Conservation (phyloP, 2,329 filamentous ascomycete genomes). For the Nigrograna mackinnonii region DNA sequence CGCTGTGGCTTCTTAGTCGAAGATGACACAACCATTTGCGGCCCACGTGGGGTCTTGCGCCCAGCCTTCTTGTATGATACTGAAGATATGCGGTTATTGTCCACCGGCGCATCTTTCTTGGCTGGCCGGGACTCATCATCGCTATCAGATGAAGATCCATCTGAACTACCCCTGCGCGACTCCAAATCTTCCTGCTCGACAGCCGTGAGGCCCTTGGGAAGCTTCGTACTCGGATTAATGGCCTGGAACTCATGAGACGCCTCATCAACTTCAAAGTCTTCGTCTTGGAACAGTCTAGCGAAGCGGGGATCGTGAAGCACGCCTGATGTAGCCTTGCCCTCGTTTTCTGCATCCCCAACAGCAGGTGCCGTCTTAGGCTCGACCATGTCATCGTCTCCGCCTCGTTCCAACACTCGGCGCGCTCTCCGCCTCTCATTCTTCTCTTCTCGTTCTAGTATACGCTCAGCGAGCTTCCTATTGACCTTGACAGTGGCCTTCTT, state of each 20-base stretch:
- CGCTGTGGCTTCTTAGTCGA: conserved; percentile 47
- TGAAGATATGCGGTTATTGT: conserved; percentile 60
- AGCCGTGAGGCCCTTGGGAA: conserved; percentile 57
- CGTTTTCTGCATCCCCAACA: conserved; percentile 48
- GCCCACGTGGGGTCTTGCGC: conserved; percentile 43
- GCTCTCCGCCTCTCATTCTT: conserved; percentile 58
- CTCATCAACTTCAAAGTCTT: conserved; percentile 92
- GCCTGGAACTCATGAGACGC: conserved; percentile 81
- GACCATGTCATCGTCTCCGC: conserved; percentile 56
- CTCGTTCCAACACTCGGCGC: conserved; percentile 58
- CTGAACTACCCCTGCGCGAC: conserved; percentile 36
- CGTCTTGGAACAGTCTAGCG: conserved; percentile 84
- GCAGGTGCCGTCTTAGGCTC: conserved; percentile 27
- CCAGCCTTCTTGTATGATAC: conserved; percentile 65
- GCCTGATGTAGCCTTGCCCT: conserved; percentile 51
- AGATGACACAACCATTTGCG: conserved; percentile 62
- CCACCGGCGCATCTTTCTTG: conserved; percentile 32
- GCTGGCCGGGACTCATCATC: conserved; percentile 22
- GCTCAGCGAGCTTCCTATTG: conserved; percentile 74
- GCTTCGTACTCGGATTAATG: conserved; percentile 83
- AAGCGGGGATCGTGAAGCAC: conserved; percentile 87
- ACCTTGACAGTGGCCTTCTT: conserved; percentile 92
- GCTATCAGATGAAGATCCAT: conserved; percentile 35
- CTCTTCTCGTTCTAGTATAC: conserved; percentile 69
- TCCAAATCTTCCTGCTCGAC: conserved; percentile 63